These are phyloP conservation scores for Hypsizygus ulmarius DNA, from an alignment of 1,284 basidiomycete species.

Conservation along the genomic window DNA sequence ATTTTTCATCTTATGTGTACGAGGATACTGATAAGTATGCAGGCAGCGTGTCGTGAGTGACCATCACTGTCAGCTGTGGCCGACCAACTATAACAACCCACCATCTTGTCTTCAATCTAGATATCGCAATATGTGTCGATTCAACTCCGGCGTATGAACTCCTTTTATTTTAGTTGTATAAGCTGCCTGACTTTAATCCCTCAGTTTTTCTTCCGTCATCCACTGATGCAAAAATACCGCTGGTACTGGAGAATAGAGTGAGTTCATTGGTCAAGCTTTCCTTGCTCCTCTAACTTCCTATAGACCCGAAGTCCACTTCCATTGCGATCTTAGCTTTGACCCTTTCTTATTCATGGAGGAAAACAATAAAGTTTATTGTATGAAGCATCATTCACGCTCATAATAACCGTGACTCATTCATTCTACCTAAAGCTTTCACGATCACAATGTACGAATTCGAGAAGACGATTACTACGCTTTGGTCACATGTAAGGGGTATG, in stretches of 20 bases:
- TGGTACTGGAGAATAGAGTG: conserved; percentile 70
- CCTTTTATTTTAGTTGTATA: conserved; percentile 1
- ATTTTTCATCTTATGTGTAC: not conserved
- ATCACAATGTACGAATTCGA: conserved; percentile 28
- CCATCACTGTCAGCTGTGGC: not conserved
- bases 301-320: conserved; percentile 70
- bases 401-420: not conserved
- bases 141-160: conserved; percentile 64
- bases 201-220: conserved; percentile 22
- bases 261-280: not conserved
- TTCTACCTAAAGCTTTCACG: conserved; percentile 38
- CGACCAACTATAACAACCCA: not conserved
- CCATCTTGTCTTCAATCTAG: conserved; percentile 14
- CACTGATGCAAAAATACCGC: conserved; percentile 41
- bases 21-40: not conserved
- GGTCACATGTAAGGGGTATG: conserved; percentile 52
- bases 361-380: conserved; percentile 65
- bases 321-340: conserved; percentile 71
- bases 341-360: conserved; percentile 78
- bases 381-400: not conserved
- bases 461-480: conserved; percentile 24
- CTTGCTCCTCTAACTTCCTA: not conserved
- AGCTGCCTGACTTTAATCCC: conserved; percentile 4
- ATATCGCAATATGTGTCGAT: conserved; percentile 78
- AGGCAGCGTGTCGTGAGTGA: conserved; percentile 34